These are phyloP conservation scores for Arabidopsis lyrata DNA, from an alignment of 441 rosid species.

Conservation along the genomic window DNA sequence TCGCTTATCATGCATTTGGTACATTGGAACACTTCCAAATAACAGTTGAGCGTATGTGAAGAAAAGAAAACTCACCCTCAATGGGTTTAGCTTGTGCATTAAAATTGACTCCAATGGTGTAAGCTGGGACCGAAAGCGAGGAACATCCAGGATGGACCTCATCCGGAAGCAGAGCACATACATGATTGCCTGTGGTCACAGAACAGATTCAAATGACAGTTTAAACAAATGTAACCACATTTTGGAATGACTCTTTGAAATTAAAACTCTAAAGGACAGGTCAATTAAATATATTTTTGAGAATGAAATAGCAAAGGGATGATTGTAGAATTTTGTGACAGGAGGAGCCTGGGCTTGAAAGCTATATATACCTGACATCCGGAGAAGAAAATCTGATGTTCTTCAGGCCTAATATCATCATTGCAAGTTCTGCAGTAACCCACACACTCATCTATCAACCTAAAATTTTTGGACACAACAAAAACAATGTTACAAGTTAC, in stretches of 20 bases:
- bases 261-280: neutral
- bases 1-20: slow-evolving; percentile 16
- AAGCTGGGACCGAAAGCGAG: slow-evolving; percentile 66
- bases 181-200: slow-evolving; percentile 70
- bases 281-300: neutral
- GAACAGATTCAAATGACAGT: neutral
- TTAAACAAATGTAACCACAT: neutral
- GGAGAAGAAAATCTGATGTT: slow-evolving; percentile 69
- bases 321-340: neutral
- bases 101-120: slow-evolving; percentile 71
- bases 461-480: slow-evolving; percentile 41
- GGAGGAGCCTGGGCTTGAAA: slow-evolving; percentile 1
- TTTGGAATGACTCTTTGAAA: slow-evolving; percentile 4
- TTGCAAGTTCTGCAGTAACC: slow-evolving; percentile 57
- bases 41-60: slow-evolving; percentile 4
- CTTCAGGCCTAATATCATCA: slow-evolving; percentile 61
- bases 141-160: slow-evolving; percentile 73
- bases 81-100: slow-evolving; percentile 67
- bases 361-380: slow-evolving; percentile 75
- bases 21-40: neutral
- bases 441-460: slow-evolving; percentile 80
- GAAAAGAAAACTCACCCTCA: slow-evolving; percentile 55
- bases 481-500: slow-evolving; percentile 17
- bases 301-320: neutral
- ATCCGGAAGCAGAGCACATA: slow-evolving; percentile 89